A percentile compares a stretch with the other conserved stretches of the same genome.
Evolutionary conservation across 2,329 filamentous ascomycete genomes (phyloP).

Genomic region (Aureobasidium uvarum): DNA sequence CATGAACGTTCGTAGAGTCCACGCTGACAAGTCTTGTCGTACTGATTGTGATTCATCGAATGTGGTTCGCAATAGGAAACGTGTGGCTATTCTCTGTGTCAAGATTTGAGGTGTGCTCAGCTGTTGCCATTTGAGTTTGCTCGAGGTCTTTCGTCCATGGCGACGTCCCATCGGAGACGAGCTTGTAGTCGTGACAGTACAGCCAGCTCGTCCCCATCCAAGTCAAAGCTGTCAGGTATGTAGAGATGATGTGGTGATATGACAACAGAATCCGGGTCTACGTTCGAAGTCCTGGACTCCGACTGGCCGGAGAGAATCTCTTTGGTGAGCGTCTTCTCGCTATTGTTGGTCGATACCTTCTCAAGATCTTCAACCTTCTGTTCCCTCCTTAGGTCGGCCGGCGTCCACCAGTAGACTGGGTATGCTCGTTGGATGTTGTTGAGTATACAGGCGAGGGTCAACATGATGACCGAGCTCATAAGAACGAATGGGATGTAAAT

Average conservation of each 20-base stretch:
- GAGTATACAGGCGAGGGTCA: slow-evolving; percentile 43
- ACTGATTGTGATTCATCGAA: neutral
- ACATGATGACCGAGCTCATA: slow-evolving; percentile 45
- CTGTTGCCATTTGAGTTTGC: neutral
- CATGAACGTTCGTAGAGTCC: neutral
- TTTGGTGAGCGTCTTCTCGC: neutral
- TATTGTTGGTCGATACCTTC: slow-evolving; percentile 5
- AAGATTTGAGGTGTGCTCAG: neutral
- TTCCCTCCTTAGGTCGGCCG: slow-evolving; percentile 33
- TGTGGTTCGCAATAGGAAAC: neutral
- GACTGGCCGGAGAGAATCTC: neutral
- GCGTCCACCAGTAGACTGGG: slow-evolving; percentile 51
- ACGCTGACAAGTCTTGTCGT: neutral
- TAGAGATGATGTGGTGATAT: slow-evolving; percentile 23
- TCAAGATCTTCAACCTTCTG: slow-evolving; percentile 27
- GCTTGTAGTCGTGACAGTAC: slow-evolving; percentile 13
- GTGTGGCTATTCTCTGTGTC: no score
- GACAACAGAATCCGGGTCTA: slow-evolving; percentile 9
- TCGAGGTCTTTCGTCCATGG: slow-evolving; percentile 20
- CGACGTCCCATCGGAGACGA: slow-evolving; percentile 12
- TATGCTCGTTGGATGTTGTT: slow-evolving; percentile 51
- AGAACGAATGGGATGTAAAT: slow-evolving; percentile 46
- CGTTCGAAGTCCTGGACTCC: neutral
- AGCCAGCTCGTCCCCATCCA: slow-evolving; percentile 11
- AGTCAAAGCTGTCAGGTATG: slow-evolving; percentile 19